Base-by-base conservation (phyloP, 495 filamentous ascomycete genomes). In the Bathelium albidoporum region DNA sequence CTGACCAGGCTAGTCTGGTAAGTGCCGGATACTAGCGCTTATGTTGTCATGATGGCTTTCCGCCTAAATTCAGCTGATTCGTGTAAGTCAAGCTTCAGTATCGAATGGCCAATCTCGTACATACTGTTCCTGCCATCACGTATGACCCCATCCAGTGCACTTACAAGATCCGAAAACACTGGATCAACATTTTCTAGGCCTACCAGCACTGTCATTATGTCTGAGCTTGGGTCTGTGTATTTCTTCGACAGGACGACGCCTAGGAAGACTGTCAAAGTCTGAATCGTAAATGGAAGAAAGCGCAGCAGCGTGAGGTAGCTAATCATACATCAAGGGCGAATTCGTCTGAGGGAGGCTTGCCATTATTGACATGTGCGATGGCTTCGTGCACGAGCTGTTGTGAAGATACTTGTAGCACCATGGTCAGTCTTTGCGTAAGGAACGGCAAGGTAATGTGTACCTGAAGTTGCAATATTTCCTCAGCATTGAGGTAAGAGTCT, bases 151-250 rank as follows among this genome's bases (percentile, higher is more conserved):
- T 98, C 94, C 59, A 97, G 76, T 22, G 86, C 81, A 20, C 83
- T 81, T 39, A 96, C 94, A 74, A 98, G 94, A 53, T 96, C 88
- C 22, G 89, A 84, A 72, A 97, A 91, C 58, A 92, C 82, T 14
- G 80, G 78, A 74, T 98, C 94, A 32, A 95, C 87, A 65, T 91
- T 80, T 74, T 95, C 85, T 41, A 98, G 81, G 5, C 94, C 95
- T 5, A 92, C 89, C 58, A 98, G 77, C 10, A 96, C 81, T 39
- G 86, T 84, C 70, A 98, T 96, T 68, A 96, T 89, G 74, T 98
- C 94, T 44, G 92, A 92, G 73, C 91, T 96, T 24, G 92, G 89
- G 68, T 97, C 97, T 36, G 90, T 95, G 74, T 97, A 97, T 71
- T 87, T 90, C 75, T 97, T 98, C 55, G 81, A 81, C 70, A 97